Percentiles rank a stretch among this genome's conserved stretches.
These are phyloP conservation scores for Wickerhamomyces canadensis DNA, from an alignment of 805 yeast genomes.

Conservation along the genomic window DNA sequence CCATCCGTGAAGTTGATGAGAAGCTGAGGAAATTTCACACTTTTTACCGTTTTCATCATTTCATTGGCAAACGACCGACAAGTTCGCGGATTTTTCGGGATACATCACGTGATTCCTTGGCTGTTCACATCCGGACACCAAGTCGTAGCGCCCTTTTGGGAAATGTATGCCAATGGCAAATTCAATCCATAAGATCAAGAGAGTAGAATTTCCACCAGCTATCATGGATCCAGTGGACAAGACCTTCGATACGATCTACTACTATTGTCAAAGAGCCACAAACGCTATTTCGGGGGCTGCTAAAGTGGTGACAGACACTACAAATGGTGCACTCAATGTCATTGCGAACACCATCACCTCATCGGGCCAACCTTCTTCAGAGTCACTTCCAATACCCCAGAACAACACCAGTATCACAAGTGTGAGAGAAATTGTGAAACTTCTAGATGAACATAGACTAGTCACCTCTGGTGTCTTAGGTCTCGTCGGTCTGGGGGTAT, in stretches of 20 bases:
- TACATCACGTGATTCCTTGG: background rate
- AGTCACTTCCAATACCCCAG: too few relatives aligned
- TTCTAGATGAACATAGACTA: too few relatives aligned
- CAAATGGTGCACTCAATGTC: conserved; percentile 1
- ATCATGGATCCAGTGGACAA: conserved; percentile 13
- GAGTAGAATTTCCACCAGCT: too few relatives aligned
- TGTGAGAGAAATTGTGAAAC: too few relatives aligned
- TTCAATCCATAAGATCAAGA: too few relatives aligned
- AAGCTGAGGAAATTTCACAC: background rate
- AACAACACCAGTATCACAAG: too few relatives aligned
- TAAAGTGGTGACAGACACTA: background rate
- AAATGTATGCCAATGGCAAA: too few relatives aligned
- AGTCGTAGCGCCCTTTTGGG: too few relatives aligned
- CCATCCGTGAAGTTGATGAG: too few relatives aligned
- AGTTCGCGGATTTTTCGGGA: conserved; percentile 1
- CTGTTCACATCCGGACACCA: background rate
- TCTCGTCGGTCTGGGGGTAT: conserved; percentile 3
- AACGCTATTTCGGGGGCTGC: background rate
- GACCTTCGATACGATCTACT: conserved; percentile 15
- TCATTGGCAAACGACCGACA: background rate
- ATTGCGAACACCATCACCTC: background rate
- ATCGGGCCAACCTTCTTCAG: background rate
- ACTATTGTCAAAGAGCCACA: conserved; percentile 5
- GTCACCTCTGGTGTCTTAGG: background rate
- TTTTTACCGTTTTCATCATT: too few relatives aligned